Conservation (phyloP, 192 early-diverging fungal species). For the Funneliformis geosporum region DNA sequence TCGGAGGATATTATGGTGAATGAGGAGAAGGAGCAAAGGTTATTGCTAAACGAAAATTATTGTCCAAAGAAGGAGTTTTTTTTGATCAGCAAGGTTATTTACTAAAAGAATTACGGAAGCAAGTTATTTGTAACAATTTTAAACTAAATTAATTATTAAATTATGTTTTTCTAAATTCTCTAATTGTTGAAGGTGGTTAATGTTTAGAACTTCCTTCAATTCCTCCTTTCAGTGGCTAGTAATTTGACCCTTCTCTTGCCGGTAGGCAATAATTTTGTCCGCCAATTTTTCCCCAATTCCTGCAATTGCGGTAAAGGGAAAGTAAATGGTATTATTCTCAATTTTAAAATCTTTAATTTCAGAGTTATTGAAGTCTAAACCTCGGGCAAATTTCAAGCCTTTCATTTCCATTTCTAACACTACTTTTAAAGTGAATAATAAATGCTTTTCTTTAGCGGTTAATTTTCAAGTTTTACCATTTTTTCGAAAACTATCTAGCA, state of each 20-base stretch:
- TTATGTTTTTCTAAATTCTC: conserved; percentile 22
- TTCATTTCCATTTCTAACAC: conserved; percentile 26
- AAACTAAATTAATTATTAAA: conserved; percentile 14
- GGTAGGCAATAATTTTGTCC: conserved; percentile 9
- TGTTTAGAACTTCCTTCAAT: neutral
- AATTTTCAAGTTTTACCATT: too few species aligned
- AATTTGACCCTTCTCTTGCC: conserved; percentile 8
- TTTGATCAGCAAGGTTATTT: too few species aligned
- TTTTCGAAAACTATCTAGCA: too few species aligned
- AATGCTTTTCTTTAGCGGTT: too few species aligned
- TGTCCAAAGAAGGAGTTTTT: too few species aligned
- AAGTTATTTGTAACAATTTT: too few species aligned
- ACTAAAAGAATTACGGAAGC: too few species aligned
- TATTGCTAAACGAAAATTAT: too few species aligned
- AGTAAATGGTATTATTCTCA: conserved; percentile 26
- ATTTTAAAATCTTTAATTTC: conserved; percentile 27
- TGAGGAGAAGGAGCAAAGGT: too few species aligned
- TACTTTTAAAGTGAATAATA: conserved; percentile 30
- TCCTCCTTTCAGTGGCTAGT: conserved; percentile 9
- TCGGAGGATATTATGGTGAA: too few species aligned
- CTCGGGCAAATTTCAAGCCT: neutral
- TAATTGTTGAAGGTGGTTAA: conserved; percentile 18
- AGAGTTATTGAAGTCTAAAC: conserved; percentile 14
- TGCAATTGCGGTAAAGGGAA: conserved; percentile 23
- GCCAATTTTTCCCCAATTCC: conserved; percentile 21